Evolutionary conservation across 2,329 filamentous ascomycete species (phyloP), one percentile per base, ranked within the genome.

Genomic region (Elsinoe necatrix): DNA sequence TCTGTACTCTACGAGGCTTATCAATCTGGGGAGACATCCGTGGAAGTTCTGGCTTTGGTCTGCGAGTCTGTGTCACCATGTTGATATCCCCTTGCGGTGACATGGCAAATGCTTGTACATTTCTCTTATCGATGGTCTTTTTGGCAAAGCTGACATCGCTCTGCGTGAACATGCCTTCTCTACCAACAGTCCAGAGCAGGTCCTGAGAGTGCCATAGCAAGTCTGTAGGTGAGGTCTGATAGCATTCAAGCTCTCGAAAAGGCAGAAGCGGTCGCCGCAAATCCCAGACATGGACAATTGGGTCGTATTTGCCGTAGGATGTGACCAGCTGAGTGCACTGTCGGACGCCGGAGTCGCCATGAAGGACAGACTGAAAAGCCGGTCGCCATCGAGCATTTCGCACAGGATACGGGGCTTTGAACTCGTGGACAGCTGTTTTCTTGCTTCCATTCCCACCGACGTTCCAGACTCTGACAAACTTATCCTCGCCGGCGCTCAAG

Each of bases 181-280:
- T 75, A 5, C 80, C 81, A 41, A 83, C 82, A 11, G 80, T 83
- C 82, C 82, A 85, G 35, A 85, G 71, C 5, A 82, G 71, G 65
- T 84, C 80, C 67, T 81, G 80, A 52, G 81, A 82, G 63, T 80
- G 80, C 76, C 82, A 85, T 14, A 85, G 72, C 66, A 85, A 70
- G 62, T 84, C 82, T 21, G 80, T 77, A 18, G 81, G 76, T 14
- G 78, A 74, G 4, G 73, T 75, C 48, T 75, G 71, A 63, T 81
- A 80, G 56, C 76, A 77, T 64, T 77, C 74, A 60, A 85, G 75
- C 63, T 84, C 81, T 41, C 80, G 75, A 63, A 81, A 83, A 0
- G 82, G 82, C n/a, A 85, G 69, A 62, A 77, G 73, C 4, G 81
- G 80, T 31, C 82, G 75, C 35, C 80, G 77, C 61, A 85, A 76